Percentiles rank a stretch among this genome's conserved stretches.
Evolutionary conservation across 768 basidiomycete species (phyloP).

Genomic region (Butyriboletus loyo): DNA sequence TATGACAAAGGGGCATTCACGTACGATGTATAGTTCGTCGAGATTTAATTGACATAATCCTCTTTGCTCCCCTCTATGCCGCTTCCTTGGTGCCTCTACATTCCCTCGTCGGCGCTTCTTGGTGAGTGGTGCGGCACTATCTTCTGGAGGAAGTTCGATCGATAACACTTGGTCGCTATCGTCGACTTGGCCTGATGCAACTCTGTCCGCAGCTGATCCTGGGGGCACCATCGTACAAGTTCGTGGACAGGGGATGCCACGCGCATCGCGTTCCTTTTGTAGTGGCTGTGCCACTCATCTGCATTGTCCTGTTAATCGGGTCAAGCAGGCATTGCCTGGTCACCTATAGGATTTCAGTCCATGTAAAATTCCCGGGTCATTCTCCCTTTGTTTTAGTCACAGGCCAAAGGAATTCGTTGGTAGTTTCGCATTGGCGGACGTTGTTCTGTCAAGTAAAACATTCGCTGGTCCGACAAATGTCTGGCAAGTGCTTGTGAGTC

Average conservation of each 20-base stretch:
- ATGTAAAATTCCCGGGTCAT: too few relatives aligned
- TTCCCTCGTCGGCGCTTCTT: constrained; percentile 6
- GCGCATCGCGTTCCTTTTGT: constrained; percentile 10
- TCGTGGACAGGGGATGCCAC: constrained; percentile 33
- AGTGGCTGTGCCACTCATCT: constrained; percentile 13
- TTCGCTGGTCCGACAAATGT: too few relatives aligned
- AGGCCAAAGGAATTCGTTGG: background rate
- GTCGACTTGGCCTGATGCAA: background rate
- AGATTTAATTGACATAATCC: constrained; percentile 18
- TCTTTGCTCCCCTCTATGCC: background rate
- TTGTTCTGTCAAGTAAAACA: background rate
- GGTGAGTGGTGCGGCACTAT: background rate
- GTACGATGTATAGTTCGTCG: constrained; percentile 20
- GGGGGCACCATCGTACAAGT: constrained; percentile 5
- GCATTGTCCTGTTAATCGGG: background rate
- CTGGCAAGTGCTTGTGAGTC: background rate
- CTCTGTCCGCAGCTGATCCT: background rate
- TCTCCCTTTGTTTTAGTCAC: background rate
- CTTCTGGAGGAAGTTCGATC: background rate
- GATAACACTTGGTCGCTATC: background rate
- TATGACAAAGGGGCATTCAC: background rate
- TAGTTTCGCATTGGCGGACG: background rate
- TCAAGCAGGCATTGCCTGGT: background rate
- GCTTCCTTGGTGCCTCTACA: constrained; percentile 6
- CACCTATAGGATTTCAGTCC: background rate